Base-by-base conservation (phyloP, 2,329 filamentous ascomycete genomes). In the Grosmannia clavigera region DNA sequence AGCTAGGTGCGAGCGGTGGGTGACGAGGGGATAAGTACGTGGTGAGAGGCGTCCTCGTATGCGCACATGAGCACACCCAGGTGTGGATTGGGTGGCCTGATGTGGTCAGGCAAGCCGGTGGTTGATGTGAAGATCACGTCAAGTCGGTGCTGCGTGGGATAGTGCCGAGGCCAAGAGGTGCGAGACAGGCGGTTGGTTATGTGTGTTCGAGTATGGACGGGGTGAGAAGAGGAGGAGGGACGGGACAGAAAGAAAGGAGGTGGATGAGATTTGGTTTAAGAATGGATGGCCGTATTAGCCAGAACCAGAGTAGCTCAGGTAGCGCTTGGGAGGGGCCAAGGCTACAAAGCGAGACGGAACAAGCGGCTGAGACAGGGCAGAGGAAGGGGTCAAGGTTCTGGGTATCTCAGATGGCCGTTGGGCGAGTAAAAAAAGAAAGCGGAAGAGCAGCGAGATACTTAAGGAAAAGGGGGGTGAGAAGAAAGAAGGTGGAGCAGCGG, bases 211-310 rank as follows among this genome's bases (percentile, higher is more conserved):
- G 11, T 29, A 27, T 27, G 43, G n/a, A 48, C 3, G 25, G 35
- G 16, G 12, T 33, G 43, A 33, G 14, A 51, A 52, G 48, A 27
- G 38, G 10, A 43, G 43, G 40, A 58, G 53, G 55, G 55, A 58
- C 43, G 46, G 27, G 59, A 16, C 51, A 57, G 33, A 35, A 40
- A 55, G 48, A 25, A 48, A 51, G 40, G 58, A 59, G 25, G 60
- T 50, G 61, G 62, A 60, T 57, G 60, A 58, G 31, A 59, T 56
- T 58, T 59, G 56, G 58, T 60, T 58, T 62, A 64, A 60, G 60
- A 62, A 58, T 52, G 50, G 46, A 58, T 29, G 56, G 31, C 56
- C 29, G 46, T 57, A 35, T 57, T 57, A 58, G 46, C 43, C 55
- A 50, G 29, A 57, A 57, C 7, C 40, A 57, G 55, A 27, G 55